Evolutionary conservation across 371 early-diverging fungal genomes (phyloP), one percentile per base, ranked within the genome.

Genomic region (Mucor racemosus): DNA sequence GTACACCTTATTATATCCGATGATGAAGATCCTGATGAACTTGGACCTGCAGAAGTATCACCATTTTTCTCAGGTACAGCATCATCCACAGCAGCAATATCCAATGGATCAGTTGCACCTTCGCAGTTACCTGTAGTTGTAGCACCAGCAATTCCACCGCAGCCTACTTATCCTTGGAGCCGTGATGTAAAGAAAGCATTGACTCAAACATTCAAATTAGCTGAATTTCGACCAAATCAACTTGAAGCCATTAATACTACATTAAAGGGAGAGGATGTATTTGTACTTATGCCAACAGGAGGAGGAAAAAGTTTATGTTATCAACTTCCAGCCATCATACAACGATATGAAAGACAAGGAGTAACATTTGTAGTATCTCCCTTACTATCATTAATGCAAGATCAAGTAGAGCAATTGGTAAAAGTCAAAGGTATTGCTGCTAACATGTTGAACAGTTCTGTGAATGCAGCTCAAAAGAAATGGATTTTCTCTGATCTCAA

Each of bases 221-320:
- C 88, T 21, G 80, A 85, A 2, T 99, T 99, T 69, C 89, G 99
- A 36, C 82, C 84, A 5, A 96, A 99, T 71, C 99, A 99, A 76
- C 79, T 94, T 8, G 94, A 94, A 54, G 97, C 98, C 5, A 97
- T 99, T 76, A 93, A 97, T 68, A 91, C 95, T 0, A 91, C 95
- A 1, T 77, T 99, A 8, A 68, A 82, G 1, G 95, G 96, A 1
- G 86, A 91, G 50, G 99, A 99, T 71, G 92, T 94, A 0, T 99
- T 99, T 90, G 97, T 99, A 40, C 77, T 99, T 42, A 99, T 99
- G 99, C 99, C 99, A 2, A 99, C 99, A 1, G 99, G 99, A 40
- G 99, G 99, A 0, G 99, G 99, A 7, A 99, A 99, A 78, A 93
- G 94, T 74, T 76, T 99, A 35, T 99, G 99, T 74, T 99, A 97